Base-by-base conservation (phyloP, 306 rosid species). In the Echinosophora koreensis region DNA sequence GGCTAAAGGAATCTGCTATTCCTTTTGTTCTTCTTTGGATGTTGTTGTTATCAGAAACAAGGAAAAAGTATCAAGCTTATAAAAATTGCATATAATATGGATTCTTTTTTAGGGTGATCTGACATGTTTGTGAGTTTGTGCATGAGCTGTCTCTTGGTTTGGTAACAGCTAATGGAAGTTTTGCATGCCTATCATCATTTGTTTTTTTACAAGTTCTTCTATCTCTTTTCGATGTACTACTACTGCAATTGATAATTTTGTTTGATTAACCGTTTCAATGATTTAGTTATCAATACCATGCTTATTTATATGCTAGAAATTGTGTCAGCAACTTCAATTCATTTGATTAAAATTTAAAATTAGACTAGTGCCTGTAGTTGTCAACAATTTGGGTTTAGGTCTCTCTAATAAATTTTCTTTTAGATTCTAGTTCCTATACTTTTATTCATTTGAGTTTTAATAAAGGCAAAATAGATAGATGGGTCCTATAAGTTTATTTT, bases 81-180 rank as follows among this genome's bases (percentile, higher is more conserved):
- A 73, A 58, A 14, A 83, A 49, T 11, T 27, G 62, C 37, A 22
- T 66, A 76, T 42, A 80, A 52, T 72, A 77, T 51, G 49, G 51
- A 82, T 74, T 82, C 37, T 84, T 86, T 77, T 73, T 56, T 74
- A 59, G 57, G 18, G 32, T 69, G 63, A 16, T 69, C 93, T 81
- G 89, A 85, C 90, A 89, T 81, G 86, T 73, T 82, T 73, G 76
- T 85, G 85, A 78, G 86, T 73, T 82, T 66, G 78, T 83, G 86
- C 88, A 83, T 81, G 90, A 83, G 87, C 77, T 89, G 90, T 87
- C 93, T 84, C 87, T 77, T 74, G 66, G 77, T 82, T 82, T 75
- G 73, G 81, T 76, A 66, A 66, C 77, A 81, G 13, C 30, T 76
- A 62, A 78, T 77, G 60, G 41, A 74, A 83, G 82, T 60, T 37